Conservation (phyloP, 2,329 filamentous ascomycete genomes). For the Cadophora sp. region DNA sequence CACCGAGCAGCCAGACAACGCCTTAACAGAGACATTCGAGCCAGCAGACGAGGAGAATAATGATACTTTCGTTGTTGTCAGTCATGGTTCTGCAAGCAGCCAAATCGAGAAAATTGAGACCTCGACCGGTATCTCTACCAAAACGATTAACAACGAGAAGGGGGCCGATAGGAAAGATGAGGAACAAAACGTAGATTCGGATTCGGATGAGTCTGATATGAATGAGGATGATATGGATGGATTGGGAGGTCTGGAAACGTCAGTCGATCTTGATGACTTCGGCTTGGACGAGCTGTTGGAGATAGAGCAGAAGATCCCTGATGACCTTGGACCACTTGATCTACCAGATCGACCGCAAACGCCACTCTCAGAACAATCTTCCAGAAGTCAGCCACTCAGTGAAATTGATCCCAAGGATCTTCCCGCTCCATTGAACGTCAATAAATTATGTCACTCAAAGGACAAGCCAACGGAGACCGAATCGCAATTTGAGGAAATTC, state of each 20-base stretch:
- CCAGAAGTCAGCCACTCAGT: not conserved
- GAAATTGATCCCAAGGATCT: not conserved
- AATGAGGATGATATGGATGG: not conserved
- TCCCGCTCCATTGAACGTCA: not conserved
- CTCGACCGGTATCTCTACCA: not conserved
- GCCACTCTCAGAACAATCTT: not conserved
- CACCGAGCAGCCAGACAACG: not conserved
- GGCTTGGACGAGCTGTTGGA: not conserved
- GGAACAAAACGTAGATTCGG: not conserved
- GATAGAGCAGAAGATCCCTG: not conserved
- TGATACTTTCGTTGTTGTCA: not conserved
- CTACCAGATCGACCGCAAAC: not conserved
- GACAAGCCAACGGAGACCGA: not conserved
- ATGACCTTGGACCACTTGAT: not conserved
- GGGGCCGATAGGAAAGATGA: not conserved
- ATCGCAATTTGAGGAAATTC: not conserved
- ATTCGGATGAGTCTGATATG: not conserved
- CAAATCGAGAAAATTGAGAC: not conserved
- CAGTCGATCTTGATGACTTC: not conserved
- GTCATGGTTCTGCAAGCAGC: not conserved
- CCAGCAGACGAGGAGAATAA: not conserved
- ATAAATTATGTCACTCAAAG: not conserved
- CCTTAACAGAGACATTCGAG: not conserved
- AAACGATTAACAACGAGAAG: not conserved
- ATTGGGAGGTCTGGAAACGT: not conserved